Conservation (phyloP, 768 basidiomycete genomes). For the Mycena pura region DNA sequence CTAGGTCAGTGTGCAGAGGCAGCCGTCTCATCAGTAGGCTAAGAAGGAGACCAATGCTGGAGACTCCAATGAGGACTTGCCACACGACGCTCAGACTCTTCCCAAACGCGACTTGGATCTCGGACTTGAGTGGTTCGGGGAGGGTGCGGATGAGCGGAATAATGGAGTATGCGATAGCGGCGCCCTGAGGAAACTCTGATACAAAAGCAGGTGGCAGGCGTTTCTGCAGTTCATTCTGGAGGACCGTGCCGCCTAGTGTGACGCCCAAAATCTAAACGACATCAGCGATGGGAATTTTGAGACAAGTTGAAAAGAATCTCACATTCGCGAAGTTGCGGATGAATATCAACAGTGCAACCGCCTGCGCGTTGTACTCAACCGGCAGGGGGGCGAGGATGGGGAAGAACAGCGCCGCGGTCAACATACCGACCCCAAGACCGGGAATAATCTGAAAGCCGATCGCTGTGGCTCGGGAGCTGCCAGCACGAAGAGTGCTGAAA, state of each 20-base stretch:
- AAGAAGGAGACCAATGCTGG: conserved; percentile 36
- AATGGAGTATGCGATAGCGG: conserved; percentile 47
- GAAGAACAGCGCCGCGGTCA: conserved; percentile 37
- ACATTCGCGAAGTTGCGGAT: conserved; percentile 36
- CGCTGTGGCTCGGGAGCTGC: conserved; percentile 1
- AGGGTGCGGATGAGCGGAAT: conserved; percentile 45
- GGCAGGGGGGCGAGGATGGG: conserved; percentile 49
- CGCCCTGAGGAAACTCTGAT: conserved; percentile 38
- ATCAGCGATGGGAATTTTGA: neutral
- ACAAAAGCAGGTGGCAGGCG: conserved; percentile 45
- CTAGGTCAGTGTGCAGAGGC: conserved; percentile 34
- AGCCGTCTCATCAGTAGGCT: conserved; percentile 39
- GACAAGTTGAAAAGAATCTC: too few species aligned
- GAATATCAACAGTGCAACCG: conserved; percentile 45
- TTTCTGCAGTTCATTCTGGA: conserved; percentile 51
- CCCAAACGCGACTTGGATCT: conserved; percentile 48
- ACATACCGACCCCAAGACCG: conserved; percentile 13
- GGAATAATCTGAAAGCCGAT: conserved; percentile 14
- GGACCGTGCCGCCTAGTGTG: conserved; percentile 49
- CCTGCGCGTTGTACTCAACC: conserved; percentile 41
- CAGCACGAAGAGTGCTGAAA: conserved; percentile 1
- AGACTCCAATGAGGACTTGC: conserved; percentile 45
- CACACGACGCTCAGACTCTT: conserved; percentile 44
- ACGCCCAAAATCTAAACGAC: conserved; percentile 27
- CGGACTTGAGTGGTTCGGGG: conserved; percentile 31